These are phyloP conservation scores for Thozetella sp. DNA, from an alignment of 495 filamentous ascomycete genomes.

Conservation along the genomic window DNA sequence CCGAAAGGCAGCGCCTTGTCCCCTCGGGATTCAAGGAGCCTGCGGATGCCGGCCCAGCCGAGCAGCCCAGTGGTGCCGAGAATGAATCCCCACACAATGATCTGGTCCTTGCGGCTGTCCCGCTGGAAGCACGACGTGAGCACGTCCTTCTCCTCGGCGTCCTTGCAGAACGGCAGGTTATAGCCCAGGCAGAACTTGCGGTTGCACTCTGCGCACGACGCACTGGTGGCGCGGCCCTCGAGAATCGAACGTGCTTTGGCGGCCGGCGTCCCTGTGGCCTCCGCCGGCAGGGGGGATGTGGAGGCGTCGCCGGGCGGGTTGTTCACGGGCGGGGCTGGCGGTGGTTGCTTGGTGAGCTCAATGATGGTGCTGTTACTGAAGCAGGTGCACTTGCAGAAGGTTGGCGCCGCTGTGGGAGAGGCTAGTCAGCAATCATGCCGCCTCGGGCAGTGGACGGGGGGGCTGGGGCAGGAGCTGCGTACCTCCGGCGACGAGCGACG, in stretches of 20 bases:
- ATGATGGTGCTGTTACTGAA: constrained; percentile 92
- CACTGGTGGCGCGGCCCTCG: constrained; percentile 23
- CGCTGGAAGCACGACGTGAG: constrained; percentile 91
- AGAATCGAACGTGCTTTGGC: constrained; percentile 4
- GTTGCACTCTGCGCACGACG: constrained; percentile 81
- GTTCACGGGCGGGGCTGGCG: constrained; percentile 11
- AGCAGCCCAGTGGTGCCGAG: constrained; percentile 82
- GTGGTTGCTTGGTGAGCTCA: constrained; percentile 46
- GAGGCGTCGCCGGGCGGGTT: constrained; percentile 15
- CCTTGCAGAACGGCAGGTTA: constrained; percentile 82
- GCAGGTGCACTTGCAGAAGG: constrained; percentile 99
- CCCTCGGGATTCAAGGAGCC: constrained; percentile 55
- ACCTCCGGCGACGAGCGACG: constrained; percentile 34
- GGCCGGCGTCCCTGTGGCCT: not conserved
- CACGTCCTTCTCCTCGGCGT: constrained; percentile 83
- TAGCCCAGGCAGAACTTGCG: constrained; percentile 87
- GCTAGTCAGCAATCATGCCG: constrained; percentile 3
- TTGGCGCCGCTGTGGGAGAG: constrained; percentile 56
- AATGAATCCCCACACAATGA: constrained; percentile 93
- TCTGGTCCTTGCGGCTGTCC: constrained; percentile 85
- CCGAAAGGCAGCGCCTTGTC: constrained; percentile 2
- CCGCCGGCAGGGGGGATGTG: constrained; percentile 4
- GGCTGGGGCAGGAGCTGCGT: constrained; percentile 14
- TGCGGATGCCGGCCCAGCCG: constrained; percentile 71
- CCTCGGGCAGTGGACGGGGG: not conserved